Base-by-base conservation (phyloP, 805 yeast genomes). In the Wickerhamiella spandovensis region DNA sequence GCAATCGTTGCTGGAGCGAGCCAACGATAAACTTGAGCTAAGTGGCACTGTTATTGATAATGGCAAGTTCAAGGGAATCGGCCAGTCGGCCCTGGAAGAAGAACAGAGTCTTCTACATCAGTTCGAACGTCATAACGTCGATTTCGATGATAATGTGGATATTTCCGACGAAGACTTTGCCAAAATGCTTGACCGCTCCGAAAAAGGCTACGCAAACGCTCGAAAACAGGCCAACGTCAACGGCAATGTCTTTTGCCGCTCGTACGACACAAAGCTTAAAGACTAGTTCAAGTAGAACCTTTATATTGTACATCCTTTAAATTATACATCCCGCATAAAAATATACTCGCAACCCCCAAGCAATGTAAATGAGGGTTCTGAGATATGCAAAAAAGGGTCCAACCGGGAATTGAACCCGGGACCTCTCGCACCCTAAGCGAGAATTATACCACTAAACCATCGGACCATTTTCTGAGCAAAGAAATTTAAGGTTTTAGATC, bases 1-100 rank as follows among this genome's bases (percentile, higher is more conserved):
- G 66, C 92, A 88, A 60, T 73, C 85, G 15, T 70, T 92, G 44
- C 72, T 92, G 30, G 78, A 84, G 25, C 79, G 79, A 54, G 94
- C 95, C 1, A 83, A 82, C 41, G 75, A 82, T 22, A 92, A 92
- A 66, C 73, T 95, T 53, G 77, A 77, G 51, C 71, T 89, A 52
- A 96, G 87, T 57, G 79, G 77, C 59, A 64, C 85, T 58, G 86
- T 87, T 22, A 82, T 82, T 50, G 82, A 80, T 57, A 62, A 76
- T 68, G 88, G 88, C 2, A 54, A 57, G 20, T 64, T 65, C 56
- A 58, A 55, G 41, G 66, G 66, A 3, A 48, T 56, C 18, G 56
- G 56, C 3, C 52, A 38, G 15, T 47, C 53, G 17, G 53, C 51
- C 10, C 53, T 48, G 37, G 55, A 55, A 25, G 55, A 55, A 20